phyloP scores from a whole-genome alignment of 1,284 basidiomycete species.

The Gyrodon tennesseensis region DNA sequence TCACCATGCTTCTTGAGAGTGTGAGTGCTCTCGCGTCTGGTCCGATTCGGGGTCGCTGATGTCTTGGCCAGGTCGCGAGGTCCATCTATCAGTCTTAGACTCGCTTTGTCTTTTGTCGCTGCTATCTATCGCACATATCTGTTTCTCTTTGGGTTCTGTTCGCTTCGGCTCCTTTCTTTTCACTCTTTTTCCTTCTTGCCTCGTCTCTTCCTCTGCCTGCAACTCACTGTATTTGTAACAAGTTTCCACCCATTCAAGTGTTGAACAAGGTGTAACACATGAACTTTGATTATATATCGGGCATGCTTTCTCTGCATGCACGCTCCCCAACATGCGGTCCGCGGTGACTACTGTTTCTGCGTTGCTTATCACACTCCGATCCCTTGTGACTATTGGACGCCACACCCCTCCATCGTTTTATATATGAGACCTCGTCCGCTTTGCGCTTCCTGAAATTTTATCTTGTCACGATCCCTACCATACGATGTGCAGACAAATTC shows the following conservation, averaged over 20 bases:
- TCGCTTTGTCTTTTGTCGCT: slow-evolving; percentile 52
- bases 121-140: slow-evolving; percentile 53
- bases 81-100: slow-evolving; percentile 74
- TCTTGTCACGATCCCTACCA: slow-evolving; percentile 41
- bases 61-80: slow-evolving; percentile 58
- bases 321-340: slow-evolving; percentile 26
- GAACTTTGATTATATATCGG: slow-evolving; percentile 52
- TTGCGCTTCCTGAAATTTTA: slow-evolving; percentile 15
- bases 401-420: slow-evolving; percentile 19
- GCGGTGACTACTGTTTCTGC: slow-evolving; percentile 26
- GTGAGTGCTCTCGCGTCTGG: slow-evolving; percentile 50
- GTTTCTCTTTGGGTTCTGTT: slow-evolving; percentile 52
- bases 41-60: slow-evolving; percentile 12
- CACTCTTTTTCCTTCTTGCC: slow-evolving; percentile 36
- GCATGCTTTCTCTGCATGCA: slow-evolving; percentile 28
- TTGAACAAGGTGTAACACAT: slow-evolving; percentile 53
- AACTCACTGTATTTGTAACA: slow-evolving; percentile 77
- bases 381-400: slow-evolving; percentile 22
- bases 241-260: slow-evolving; percentile 58
- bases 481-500: slow-evolving; percentile 38
- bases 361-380: slow-evolving; percentile 22
- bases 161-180: slow-evolving; percentile 39
- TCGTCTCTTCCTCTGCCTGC: slow-evolving; percentile 38
- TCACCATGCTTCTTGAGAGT: slow-evolving; percentile 75
- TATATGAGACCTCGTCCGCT: slow-evolving; percentile 30